Base-by-base conservation (phyloP, 805 yeast species). In the Candida railenensis region DNA sequence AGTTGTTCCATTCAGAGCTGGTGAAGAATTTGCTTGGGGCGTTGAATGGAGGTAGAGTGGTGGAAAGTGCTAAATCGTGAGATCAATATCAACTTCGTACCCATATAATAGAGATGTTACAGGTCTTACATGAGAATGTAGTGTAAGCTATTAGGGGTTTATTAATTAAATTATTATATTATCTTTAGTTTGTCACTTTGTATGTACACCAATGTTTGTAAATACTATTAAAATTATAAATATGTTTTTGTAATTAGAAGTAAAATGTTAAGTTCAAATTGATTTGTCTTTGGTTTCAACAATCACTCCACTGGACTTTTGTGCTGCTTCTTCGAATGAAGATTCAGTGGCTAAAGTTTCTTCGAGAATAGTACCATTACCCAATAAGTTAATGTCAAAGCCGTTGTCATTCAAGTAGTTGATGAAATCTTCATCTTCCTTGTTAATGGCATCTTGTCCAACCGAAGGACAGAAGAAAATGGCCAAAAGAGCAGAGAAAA, bases 1-100 rank as follows among this genome's bases (percentile, higher is more conserved):
- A 2, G 77, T 73, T 12, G 92, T 89, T 15, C 98, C 97, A 7
- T 92, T 92, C 76, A 77, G 74, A 55, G 90, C 97, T 5, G 96
- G 96, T 15, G 82, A 85, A 44, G 76, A 73, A 46, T 74, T 92
- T 42, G 59, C 73, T 28, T 92, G 95, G 89, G 65, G 80, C 8
- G 77, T 81, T 3, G 87, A 85, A 65, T 91, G 97, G 97, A 64
- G 74, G 53, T 56, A 8, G 5, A 36, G 9, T 12, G 8, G 32
- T 28, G 32, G 8, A n/a, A n/a, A n/a, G n/a, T n/a, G n/a, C n/a
- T n/a, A n/a, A n/a, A n/a, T n/a, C n/a, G n/a, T n/a, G n/a, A n/a
- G n/a, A n/a, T n/a, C n/a, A n/a, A n/a, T n/a, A n/a, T n/a, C n/a
- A n/a, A n/a, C n/a, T n/a, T n/a, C n/a, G n/a, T n/a, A n/a, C n/a